Conservation (phyloP, 2,329 filamentous ascomycete species). For the Colletotrichum ledebouriae region DNA sequence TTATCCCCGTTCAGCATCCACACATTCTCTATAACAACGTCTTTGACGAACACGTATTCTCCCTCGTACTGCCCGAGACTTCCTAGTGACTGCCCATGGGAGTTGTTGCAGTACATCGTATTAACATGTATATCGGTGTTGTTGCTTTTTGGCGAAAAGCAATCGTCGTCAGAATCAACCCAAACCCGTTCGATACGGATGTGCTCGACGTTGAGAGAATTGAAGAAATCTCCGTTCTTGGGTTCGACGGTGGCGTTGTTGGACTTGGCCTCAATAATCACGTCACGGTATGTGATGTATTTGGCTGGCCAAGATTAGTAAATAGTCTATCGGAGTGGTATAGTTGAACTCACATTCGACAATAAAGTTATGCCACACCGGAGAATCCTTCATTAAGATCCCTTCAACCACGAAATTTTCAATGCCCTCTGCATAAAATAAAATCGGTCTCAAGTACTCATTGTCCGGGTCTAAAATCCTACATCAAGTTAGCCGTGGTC, state of each 20-base stretch:
- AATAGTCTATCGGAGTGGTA: background rate
- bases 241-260: constrained; percentile 59
- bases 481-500: background rate
- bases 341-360: constrained; percentile 58
- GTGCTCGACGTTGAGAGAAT: constrained; percentile 69
- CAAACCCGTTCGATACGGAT: constrained; percentile 63
- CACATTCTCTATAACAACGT: constrained; percentile 70
- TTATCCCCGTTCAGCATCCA: constrained; percentile 65
- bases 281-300: constrained; percentile 65
- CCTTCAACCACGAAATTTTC: constrained; percentile 70
- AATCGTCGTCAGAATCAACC: constrained; percentile 69
- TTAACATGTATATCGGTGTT: constrained; percentile 69
- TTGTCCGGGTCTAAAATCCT: constrained; percentile 65
- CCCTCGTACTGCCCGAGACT: constrained; percentile 69
- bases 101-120: constrained; percentile 72
- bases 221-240: constrained; percentile 74
- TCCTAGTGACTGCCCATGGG: constrained; percentile 70
- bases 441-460: constrained; percentile 68
- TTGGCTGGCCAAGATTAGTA: constrained; percentile 48
- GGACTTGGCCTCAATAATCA: constrained; percentile 68
- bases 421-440: constrained; percentile 73
- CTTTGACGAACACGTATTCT: constrained; percentile 66
- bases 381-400: constrained; percentile 71
- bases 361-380: constrained; percentile 75
- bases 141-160: constrained; percentile 72